Base-by-base conservation (phyloP, 1,139 yeast genomes). In the Candida albicans region DNA sequence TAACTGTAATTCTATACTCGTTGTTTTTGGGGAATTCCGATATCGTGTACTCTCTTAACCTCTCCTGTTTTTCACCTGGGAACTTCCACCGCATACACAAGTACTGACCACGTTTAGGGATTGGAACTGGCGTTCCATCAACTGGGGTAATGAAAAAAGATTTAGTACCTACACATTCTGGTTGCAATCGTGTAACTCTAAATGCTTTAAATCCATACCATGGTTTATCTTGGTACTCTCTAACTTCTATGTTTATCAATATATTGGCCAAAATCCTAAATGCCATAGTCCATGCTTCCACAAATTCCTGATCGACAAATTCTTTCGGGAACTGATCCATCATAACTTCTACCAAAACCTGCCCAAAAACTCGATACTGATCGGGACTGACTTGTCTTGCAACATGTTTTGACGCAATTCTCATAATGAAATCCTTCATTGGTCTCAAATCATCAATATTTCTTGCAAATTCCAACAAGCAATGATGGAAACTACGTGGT, bases 301-400 rank as follows among this genome's bases (percentile, higher is more conserved):
- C 55, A 47, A 84, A 79, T 33, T 72, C 81, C 1, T 70, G 72
- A 22, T 80, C 79, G 15, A 87, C 87, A 24, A 71, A 69, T 26
- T 70, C 75, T 28, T 65, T 67, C 8, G 89, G 89, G 33, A 84
- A 64, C 37, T 81, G 72, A 44, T 75, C 74, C 38, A 64, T 59
- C 64, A 84, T 75, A 12, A 88, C 79, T 25, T 64, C 67, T 35
- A 84, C 59, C 30, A 84, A 64, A 52, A 75, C 71, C 35, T 62
- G 58, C 27, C 89, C 90, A 31, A 84, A 88, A 49, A 81, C 70
- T 13, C 82, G 79, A 53, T 84, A 84, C 46, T 82, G 87, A 43
- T 79, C 84, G 2, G 89, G 79, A 46, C 63, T 60, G 35, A 84
- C 73, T 54, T 77, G 80, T 47, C 84, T 65, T 37, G 87, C 86